Conservation (phyloP, 208 protist species). For the Angomonas desouzai region DNA sequence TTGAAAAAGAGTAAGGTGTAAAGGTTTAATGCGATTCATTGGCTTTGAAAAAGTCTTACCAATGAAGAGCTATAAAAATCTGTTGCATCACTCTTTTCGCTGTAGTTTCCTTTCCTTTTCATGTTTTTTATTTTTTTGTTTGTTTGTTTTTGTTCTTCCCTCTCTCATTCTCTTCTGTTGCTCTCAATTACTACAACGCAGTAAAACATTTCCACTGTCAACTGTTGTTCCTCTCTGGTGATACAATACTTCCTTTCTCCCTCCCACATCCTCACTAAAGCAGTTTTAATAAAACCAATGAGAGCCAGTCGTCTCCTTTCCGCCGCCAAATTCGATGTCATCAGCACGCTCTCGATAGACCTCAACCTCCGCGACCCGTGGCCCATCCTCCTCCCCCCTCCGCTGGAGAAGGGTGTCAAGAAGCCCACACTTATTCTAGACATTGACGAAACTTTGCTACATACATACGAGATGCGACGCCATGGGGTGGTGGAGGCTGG, state of each 20-base stretch:
- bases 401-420: conserved; percentile 13
- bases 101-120: too few relatives aligned
- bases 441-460: conserved; percentile 77
- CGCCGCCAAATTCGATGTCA: conserved; percentile 2
- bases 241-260: background rate
- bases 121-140: too few relatives aligned
- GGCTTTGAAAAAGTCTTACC: too few relatives aligned
- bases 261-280: background rate
- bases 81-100: too few relatives aligned
- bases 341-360: background rate
- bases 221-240: too few relatives aligned
- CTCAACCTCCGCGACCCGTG: conserved; percentile 25
- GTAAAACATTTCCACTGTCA: too few relatives aligned
- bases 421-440: conserved; percentile 84
- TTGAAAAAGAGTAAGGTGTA: too few relatives aligned
- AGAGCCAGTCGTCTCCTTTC: background rate
- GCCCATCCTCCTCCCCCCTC: conserved; percentile 55
- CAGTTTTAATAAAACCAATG: background rate
- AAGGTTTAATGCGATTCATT: too few relatives aligned
- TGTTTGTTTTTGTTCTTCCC: too few relatives aligned
- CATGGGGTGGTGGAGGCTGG: conserved; percentile 14
- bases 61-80: too few relatives aligned
- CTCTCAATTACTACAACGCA: too few relatives aligned
- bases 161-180: too few relatives aligned
- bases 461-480: conserved; percentile 59